These are phyloP conservation scores for Blastocystis sp. DNA, from an alignment of 352 stramenopile genomes.

Conservation along the genomic window DNA sequence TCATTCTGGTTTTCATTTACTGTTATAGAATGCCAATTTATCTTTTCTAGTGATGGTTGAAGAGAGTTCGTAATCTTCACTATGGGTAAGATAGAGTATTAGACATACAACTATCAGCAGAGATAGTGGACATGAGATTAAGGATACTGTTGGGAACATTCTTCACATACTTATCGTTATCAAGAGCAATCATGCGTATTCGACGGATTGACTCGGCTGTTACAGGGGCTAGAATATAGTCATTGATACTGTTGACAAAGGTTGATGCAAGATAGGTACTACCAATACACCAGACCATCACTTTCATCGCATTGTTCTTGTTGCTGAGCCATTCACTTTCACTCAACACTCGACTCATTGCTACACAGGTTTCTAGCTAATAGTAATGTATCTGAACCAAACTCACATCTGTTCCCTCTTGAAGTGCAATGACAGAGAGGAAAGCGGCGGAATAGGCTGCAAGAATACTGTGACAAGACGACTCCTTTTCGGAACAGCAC, in stretches of 20 bases:
- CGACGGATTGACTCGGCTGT: neutral
- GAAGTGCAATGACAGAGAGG: constrained; percentile 23
- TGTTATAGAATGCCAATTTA: neutral
- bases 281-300: constrained; percentile 57
- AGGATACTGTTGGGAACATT: constrained; percentile 1
- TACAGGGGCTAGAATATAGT: neutral
- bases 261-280: constrained; percentile 13
- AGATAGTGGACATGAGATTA: neutral
- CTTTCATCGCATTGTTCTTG: constrained; percentile 36
- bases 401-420: constrained; percentile 5
- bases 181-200: neutral
- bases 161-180: neutral
- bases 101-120: neutral
- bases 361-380: constrained; percentile 44
- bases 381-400: neutral
- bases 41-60: neutral
- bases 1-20: neutral
- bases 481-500: neutral
- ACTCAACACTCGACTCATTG: neutral
- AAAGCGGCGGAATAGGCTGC: constrained; percentile 36
- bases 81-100: neutral
- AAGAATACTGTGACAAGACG: neutral
- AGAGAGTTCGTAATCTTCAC: neutral
- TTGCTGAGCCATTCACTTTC: constrained; percentile 59
- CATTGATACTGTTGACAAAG: constrained; percentile 24